Base-by-base conservation (phyloP, 352 stramenopile genomes). In the Pelagophyceae sp. region DNA sequence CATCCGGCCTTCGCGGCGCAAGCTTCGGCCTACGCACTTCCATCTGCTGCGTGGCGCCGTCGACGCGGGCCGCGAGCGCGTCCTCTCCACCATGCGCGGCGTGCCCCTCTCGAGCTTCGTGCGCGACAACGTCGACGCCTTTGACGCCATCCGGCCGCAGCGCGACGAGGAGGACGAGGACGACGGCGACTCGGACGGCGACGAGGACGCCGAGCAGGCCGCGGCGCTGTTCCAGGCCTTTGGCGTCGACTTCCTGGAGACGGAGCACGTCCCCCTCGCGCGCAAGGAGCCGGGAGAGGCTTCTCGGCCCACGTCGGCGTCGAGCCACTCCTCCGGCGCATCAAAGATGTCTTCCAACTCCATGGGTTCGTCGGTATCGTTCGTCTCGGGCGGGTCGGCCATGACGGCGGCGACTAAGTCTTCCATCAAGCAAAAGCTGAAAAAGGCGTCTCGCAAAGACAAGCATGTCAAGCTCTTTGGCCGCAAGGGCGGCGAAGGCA, bases 161-260 rank as follows among this genome's bases (percentile, higher is more conserved):
- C 15, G 29, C 54, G 54, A 29, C 11, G 15, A 2, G 11, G 54
- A 29, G 15, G 54, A 63, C 54, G 54, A 63, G 54, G 15, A 2
- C 15, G 54, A 38, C 5, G 61, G 38, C 19, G 27, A 37, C 6
- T 37, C 15, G 29, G 61, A 71, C 61, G 61, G 38, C 31, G 61
- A 71, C 29, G 11, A 1, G 3, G 61, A 45, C 27, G 31, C 31
- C 31, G 33, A 71, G 33, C 29, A 71, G 61, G 61, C 61, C 33
- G 33, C 33, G 29, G 61, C 61, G 27, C 61, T 71, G n/a, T 71
- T 71, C 61, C 1, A 1, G n/a, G 61, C 61, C 11, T 71, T 71
- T 71, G 61, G 61, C 6, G 11, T 71, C 5, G 25, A 40, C 5
- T n/a, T 71, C 33, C n/a, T 27, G 3, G 31, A 31, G 29, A 25